Conservation (phyloP, 2,329 filamentous ascomycete genomes). For the Penicillium sp. region DNA sequence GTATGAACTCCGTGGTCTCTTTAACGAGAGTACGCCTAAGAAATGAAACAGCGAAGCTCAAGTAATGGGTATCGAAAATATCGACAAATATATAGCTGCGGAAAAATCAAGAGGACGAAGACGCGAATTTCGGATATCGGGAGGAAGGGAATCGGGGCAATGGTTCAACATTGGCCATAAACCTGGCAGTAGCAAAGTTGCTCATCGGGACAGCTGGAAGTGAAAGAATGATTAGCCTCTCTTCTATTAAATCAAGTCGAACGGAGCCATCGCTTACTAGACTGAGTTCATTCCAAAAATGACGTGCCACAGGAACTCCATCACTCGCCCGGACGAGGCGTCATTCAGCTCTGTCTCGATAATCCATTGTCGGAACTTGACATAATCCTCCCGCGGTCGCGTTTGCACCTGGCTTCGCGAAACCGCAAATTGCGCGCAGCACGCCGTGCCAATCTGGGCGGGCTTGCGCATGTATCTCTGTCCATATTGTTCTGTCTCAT, state of each 20-base stretch:
- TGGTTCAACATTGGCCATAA: constrained; percentile 37
- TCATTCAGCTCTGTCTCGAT: constrained; percentile 60
- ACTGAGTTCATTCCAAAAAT: constrained; percentile 50
- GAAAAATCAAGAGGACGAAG: not conserved
- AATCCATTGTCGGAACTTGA: constrained; percentile 63
- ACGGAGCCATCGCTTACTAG: constrained; percentile 35
- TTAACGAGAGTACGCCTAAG: not conserved
- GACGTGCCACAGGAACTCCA: constrained; percentile 70
- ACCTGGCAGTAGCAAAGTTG: constrained; percentile 43
- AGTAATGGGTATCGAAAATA: constrained; percentile 9
- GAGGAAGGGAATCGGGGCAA: not conserved
- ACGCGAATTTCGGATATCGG: not conserved
- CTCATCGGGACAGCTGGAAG: constrained; percentile 37
- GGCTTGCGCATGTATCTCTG: constrained; percentile 50
- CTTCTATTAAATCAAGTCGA: constrained; percentile 15
- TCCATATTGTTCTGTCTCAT: constrained; percentile 1
- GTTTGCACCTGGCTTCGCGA: constrained; percentile 56
- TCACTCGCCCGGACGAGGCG: constrained; percentile 61
- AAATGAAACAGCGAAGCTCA: not conserved
- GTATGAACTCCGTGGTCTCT: constrained; percentile 7
- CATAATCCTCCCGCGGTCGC: constrained; percentile 58
- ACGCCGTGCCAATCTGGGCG: constrained; percentile 58
- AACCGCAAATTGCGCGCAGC: constrained; percentile 69
- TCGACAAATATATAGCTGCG: constrained; percentile 2
- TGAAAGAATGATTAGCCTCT: not conserved